Conservation (phyloP, 2,329 filamentous ascomycete genomes). For the Fusarium redolens region DNA sequence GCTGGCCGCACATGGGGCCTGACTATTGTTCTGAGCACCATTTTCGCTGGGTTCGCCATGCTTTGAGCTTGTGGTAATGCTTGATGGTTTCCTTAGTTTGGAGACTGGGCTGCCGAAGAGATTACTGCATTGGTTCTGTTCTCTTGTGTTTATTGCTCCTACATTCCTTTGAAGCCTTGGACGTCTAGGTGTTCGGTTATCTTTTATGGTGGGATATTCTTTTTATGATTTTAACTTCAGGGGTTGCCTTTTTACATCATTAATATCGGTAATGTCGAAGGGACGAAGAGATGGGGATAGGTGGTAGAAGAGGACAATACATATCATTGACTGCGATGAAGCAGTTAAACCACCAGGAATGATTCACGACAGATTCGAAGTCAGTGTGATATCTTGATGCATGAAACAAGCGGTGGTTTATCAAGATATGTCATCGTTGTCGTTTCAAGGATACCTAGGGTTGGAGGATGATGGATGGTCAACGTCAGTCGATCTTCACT, state of each 20-base stretch:
- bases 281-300: not conserved
- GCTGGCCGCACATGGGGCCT: conserved; percentile 54
- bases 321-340: conserved; percentile 19
- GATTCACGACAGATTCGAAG: not conserved
- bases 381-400: not conserved
- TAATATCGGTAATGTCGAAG: conserved; percentile 39
- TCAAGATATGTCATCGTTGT: not conserved
- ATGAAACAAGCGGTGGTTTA: not conserved
- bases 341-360: conserved; percentile 19
- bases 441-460: not conserved
- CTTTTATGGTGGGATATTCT: conserved; percentile 34
- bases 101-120: not conserved
- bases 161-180: conserved; percentile 43
- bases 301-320: conserved; percentile 19
- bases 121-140: conserved; percentile 27
- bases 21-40: conserved; percentile 51
- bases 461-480: not conserved
- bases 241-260: conserved; percentile 21
- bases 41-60: conserved; percentile 56
- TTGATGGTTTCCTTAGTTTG: not conserved
- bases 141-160: conserved; percentile 33
- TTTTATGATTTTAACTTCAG: conserved; percentile 27
- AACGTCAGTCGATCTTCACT: conserved; percentile 14
- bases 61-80: conserved; percentile 42
- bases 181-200: conserved; percentile 44